These are phyloP conservation scores for Fonsecaea nubica DNA, from an alignment of 2,329 filamentous ascomycete species.

Conservation along the genomic window DNA sequence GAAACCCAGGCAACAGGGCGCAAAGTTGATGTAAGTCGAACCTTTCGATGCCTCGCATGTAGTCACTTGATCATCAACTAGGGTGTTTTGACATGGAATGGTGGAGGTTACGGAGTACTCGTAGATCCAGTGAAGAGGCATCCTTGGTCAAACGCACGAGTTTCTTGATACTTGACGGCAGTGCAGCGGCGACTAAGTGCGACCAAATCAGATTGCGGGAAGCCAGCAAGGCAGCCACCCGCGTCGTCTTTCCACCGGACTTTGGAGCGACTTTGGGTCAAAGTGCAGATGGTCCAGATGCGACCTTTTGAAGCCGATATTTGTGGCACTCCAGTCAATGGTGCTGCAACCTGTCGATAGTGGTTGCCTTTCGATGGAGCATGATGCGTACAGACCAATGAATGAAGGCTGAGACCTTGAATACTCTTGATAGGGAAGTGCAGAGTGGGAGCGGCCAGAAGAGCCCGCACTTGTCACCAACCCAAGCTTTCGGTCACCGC, in stretches of 20 bases:
- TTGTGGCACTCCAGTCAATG: not conserved
- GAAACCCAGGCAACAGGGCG: not conserved
- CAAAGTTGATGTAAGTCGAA: not conserved
- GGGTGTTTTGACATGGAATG: not conserved
- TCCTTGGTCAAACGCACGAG: not conserved
- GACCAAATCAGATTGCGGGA: not conserved
- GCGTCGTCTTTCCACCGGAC: not conserved
- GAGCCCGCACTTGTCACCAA: not conserved
- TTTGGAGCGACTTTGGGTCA: not conserved
- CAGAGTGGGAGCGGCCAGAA: not conserved
- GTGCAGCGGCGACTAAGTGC: not conserved
- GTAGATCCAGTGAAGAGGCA: not conserved
- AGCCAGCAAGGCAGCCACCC: not conserved
- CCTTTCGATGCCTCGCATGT: not conserved
- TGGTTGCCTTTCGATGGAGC: not conserved
- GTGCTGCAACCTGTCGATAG: not conserved
- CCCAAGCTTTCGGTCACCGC: not conserved
- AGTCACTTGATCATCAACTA: not conserved
- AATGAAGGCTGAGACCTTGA: not conserved
- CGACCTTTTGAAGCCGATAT: not conserved
- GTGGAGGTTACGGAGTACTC: not conserved
- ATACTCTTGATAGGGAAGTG: not conserved
- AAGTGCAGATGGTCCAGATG: not conserved
- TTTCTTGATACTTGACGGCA: not conserved
- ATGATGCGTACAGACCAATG: not conserved